phyloP scores from a whole-genome alignment of 2,329 filamentous ascomycete genomes.

The Aspergillus alliaceus region DNA sequence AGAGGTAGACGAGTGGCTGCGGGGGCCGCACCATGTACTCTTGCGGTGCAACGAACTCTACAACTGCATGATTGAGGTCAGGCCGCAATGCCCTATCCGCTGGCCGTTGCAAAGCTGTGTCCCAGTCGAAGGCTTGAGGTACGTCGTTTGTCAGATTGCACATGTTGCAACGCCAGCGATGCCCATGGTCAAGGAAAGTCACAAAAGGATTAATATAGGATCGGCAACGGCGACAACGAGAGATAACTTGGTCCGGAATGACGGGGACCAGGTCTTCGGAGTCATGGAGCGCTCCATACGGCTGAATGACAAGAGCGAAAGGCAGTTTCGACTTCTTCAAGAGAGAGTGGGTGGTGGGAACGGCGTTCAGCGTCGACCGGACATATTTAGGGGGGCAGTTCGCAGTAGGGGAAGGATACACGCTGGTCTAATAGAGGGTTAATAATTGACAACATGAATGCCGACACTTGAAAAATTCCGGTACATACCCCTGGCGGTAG shows the following conservation, averaged over 20 bases:
- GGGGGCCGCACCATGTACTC: conserved; percentile 99
- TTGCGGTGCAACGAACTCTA: conserved; percentile 96
- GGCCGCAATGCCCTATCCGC: conserved; percentile 89
- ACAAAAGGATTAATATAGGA: conserved; percentile 99
- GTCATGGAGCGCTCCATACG: conserved; percentile 90
- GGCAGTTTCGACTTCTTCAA: conserved; percentile 96
- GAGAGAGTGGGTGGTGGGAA: conserved; percentile 87
- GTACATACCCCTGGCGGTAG: conserved; percentile 83
- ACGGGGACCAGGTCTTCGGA: conserved; percentile 87
- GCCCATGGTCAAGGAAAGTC: conserved; percentile 92
- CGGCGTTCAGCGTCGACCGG: conserved; percentile 89
- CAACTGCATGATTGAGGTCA: conserved; percentile 93
- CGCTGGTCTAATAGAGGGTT: conserved; percentile 64
- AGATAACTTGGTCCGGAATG: conserved; percentile 95
- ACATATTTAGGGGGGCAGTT: conserved; percentile 95
- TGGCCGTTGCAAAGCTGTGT: conserved; percentile 84
- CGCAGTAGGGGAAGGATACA: conserved; percentile 84
- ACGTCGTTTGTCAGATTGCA: conserved; percentile 98
- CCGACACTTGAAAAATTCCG: not conserved
- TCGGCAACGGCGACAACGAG: conserved; percentile 89
- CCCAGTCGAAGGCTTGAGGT: conserved; percentile 99
- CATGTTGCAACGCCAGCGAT: conserved; percentile 99
- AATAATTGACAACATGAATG: conserved; percentile 42
- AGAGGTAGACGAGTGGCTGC: conserved; percentile 91
- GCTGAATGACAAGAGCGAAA: conserved; percentile 93